phyloP scores from a whole-genome alignment of 306 rosid species.

The Quercus agrifolia region DNA sequence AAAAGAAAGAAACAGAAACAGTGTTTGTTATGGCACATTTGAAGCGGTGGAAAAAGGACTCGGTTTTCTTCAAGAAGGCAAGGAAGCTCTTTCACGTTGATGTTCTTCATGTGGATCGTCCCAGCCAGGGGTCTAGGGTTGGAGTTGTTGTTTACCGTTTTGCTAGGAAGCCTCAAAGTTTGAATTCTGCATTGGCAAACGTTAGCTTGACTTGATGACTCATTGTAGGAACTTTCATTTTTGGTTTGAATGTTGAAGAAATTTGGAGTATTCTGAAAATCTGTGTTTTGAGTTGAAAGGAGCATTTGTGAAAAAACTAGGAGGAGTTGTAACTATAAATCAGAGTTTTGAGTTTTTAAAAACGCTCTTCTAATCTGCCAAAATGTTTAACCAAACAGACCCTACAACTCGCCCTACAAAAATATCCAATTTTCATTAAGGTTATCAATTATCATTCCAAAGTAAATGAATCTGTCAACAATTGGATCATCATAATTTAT shows the following conservation, averaged over 20 bases:
- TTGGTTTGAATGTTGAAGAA: background rate
- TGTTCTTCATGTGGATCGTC: constrained; percentile 51
- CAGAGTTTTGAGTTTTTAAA: too few relatives aligned
- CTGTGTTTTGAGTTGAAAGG: too few relatives aligned
- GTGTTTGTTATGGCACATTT: constrained; percentile 82
- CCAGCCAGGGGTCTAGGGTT: constrained; percentile 55
- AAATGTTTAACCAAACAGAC: too few relatives aligned
- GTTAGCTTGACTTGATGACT: background rate
- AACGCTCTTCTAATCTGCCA: too few relatives aligned
- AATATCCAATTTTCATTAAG: too few relatives aligned
- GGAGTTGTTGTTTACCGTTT: constrained; percentile 75
- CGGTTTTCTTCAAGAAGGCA: constrained; percentile 74
- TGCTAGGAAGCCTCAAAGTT: constrained; percentile 25
- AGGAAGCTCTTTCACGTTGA: constrained; percentile 60
- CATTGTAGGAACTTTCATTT: background rate
- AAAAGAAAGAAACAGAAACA: constrained; percentile 20
- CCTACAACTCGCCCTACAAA: too few relatives aligned
- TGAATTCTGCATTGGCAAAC: background rate
- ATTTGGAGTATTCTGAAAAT: too few relatives aligned
- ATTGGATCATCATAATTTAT: too few relatives aligned
- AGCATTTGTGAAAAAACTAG: too few relatives aligned
- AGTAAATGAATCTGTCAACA: too few relatives aligned
- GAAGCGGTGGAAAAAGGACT: constrained; percentile 90
- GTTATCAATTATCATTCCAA: too few relatives aligned
- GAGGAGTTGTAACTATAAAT: rapidly evolving